Evolutionary conservation across 73 alveolate species (phyloP), one percentile per base, ranked within the genome.

Genomic region (Tetrahymena borealis): DNA sequence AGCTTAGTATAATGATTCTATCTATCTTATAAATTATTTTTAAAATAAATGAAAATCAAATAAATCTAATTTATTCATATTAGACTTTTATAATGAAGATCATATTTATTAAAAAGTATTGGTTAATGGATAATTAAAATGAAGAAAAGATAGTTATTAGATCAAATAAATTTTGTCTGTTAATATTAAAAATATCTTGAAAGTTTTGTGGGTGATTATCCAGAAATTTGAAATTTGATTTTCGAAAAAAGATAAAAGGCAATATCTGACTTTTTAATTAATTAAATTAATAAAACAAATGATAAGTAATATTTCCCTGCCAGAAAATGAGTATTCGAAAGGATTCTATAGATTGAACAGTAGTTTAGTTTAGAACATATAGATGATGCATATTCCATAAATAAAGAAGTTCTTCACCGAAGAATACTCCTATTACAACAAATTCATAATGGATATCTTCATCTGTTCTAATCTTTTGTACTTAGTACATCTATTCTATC

Each of bases 391-490:
- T 60, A 60, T 20, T 60, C 85, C 85, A 60, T 60, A 60, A 60
- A 60, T 60, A 60, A 60, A 60, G 20, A 60, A 60, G 85, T 18
- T 60, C 85, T 60, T 60, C 85, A 60, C 85, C 85, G 85, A 60
- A 60, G 85, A 60, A 60, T 60, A 60, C 85, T 60, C 85, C 85
- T 60, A 60, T 60, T 60, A 60, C 85, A 60, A 60, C 85, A 60
- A 24, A 11, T 24, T 60, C 28, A 60, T 18, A 60, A 60, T 60
- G 85, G 85, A 60, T 60, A 60, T 60, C 85, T 60, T 60, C 85
- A 20, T 60, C 85, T 60, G n/a, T 60, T 60, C 85, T 60, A 24
- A 60, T 32, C 85, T 60, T 60, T 60, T 60, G 4, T 24, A 60
- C 85, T 20, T 60, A 60, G 85, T 60, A 60, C 37, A 60, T 60